A percentile compares a stretch with the other conserved stretches of the same genome.
Conservation (phyloP, 2,329 filamentous ascomycete genomes). For the Stagonosporopsis vannaccii region DNA sequence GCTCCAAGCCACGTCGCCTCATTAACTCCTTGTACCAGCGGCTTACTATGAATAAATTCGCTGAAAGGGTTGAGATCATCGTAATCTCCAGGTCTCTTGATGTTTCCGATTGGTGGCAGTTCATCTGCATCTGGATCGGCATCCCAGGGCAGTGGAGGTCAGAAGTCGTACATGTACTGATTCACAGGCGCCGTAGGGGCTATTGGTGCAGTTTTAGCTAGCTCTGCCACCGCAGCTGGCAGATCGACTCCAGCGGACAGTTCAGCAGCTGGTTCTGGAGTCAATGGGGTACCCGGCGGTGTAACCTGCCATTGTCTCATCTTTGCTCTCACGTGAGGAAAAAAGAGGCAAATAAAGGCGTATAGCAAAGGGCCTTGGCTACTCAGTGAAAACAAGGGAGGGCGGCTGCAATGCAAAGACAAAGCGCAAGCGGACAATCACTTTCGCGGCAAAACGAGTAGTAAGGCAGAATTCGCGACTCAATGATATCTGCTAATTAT, state of each 20-base stretch:
- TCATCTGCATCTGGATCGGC: neutral
- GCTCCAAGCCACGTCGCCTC: neutral
- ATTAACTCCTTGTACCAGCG: neutral
- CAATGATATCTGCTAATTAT: too few species aligned
- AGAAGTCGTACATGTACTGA: neutral
- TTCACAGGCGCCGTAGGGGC: neutral
- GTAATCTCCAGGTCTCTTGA: neutral
- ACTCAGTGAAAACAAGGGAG: too few species aligned
- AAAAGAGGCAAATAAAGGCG: too few species aligned
- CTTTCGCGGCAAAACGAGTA: too few species aligned
- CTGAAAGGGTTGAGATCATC: neutral
- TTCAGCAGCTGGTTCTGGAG: neutral
- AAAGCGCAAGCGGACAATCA: too few species aligned
- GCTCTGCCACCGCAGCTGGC: neutral
- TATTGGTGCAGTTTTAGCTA: neutral
- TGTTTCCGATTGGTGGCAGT: neutral
- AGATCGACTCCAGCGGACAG: neutral
- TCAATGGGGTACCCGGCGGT: neutral
- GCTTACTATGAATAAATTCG: neutral
- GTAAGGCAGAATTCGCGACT: too few species aligned
- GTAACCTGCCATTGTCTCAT: too few species aligned
- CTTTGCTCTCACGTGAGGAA: too few species aligned
- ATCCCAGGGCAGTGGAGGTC: neutral
- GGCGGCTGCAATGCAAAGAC: too few species aligned
- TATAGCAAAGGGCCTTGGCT: too few species aligned